These are phyloP conservation scores for Dactylellina sp. DNA, from an alignment of 2,329 filamentous ascomycete species.

Conservation along the genomic window DNA sequence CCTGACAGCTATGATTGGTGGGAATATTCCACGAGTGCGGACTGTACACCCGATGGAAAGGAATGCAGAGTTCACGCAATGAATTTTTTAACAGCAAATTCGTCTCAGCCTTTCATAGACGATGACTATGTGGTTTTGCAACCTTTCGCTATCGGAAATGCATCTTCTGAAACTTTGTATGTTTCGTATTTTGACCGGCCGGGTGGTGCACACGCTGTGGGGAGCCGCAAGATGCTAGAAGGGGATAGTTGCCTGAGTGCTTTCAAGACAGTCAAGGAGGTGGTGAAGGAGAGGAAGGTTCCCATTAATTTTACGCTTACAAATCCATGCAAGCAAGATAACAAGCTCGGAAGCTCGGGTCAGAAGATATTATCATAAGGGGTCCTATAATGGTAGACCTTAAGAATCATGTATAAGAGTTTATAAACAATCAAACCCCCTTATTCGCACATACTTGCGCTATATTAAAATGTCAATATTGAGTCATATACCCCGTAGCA, in stretches of 20 bases:
- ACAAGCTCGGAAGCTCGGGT: not conserved
- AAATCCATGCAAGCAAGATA: slow-evolving; percentile 7
- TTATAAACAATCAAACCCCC: too few relatives aligned
- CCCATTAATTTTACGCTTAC: slow-evolving; percentile 23
- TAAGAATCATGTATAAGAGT: not conserved
- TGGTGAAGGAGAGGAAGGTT: slow-evolving; percentile 21
- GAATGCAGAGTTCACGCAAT: slow-evolving; percentile 30
- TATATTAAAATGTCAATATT: too few relatives aligned
- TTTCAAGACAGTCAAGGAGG: slow-evolving; percentile 10
- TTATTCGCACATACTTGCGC: too few relatives aligned
- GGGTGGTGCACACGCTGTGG: slow-evolving; percentile 28
- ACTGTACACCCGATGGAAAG: slow-evolving; percentile 23
- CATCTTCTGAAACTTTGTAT: slow-evolving; percentile 23
- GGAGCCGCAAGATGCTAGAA: slow-evolving; percentile 26
- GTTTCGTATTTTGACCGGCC: slow-evolving; percentile 36
- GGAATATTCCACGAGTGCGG: slow-evolving; percentile 34
- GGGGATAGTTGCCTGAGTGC: slow-evolving; percentile 16
- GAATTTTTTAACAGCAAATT: slow-evolving; percentile 8
- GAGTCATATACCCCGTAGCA: too few relatives aligned
- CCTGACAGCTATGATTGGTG: slow-evolving; percentile 29
- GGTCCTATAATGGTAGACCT: not conserved
- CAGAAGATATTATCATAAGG: slow-evolving; percentile 21
- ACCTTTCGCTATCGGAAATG: slow-evolving; percentile 24
- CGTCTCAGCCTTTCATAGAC: slow-evolving; percentile 19
- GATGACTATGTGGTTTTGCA: slow-evolving; percentile 41